Evolutionary conservation across 106 monocot genomes (phyloP), one percentile per base, ranked within the genome.

Genomic region (Agapanthus africanus): DNA sequence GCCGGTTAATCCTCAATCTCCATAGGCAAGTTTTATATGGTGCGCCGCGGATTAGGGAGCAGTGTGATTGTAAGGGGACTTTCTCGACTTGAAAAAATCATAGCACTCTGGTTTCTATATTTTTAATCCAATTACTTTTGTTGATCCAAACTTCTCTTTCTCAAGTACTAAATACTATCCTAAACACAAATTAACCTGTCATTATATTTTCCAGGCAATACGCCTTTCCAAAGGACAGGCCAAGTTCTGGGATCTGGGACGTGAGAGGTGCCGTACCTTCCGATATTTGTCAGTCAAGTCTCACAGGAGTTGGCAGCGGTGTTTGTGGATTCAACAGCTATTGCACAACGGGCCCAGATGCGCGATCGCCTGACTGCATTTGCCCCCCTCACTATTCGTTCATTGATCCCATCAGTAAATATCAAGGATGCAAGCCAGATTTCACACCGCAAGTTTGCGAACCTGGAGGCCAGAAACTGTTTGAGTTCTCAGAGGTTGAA

Each of bases 401-500:
- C 60, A 35, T 72, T 11, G 81, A 81, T 37, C 39, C 61, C 9
- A 50, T 1, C 2, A 27, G 38, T n/a, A 63, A 32, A 26, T 75
- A 75, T 64, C 69, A 57, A 59, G 80, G 80, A 22, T 80, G 80
- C 66, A 51, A 36, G 37, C 80, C 71, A 19, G 60, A 68, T 33
- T 80, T 71, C 39, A 13, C 4, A 0, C 2, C 16, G 4, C 76
- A 72, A 40, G 72, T 30, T 39, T 81, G 81, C 67, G 68, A 68
- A 15, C 59, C 26, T 4, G 59, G 59, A 2, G 32, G 59, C 6
- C 23, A 60, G 15, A 11, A 9, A 25, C 4, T 4, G 5, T 60
- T 60, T 25, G 32, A 27, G 8, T 60, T 60, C 32, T 16, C 2
- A 7, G 59, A 5, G 7, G 21, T 70, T 4, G 4, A 9, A 13